phyloP scores from a whole-genome alignment of 805 yeast species.

The Tetrapisispora namnaoensis region DNA sequence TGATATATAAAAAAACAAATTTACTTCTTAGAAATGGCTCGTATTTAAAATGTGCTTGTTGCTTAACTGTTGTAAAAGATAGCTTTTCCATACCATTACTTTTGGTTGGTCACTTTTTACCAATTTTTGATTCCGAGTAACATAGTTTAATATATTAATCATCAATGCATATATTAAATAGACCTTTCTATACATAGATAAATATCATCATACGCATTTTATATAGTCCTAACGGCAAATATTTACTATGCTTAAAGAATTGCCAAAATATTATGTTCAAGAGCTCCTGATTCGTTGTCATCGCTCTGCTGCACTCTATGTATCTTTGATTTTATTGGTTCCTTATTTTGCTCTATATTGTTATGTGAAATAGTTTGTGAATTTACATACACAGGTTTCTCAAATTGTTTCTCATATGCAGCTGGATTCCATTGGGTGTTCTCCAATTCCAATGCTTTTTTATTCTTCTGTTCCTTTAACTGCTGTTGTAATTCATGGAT shows the following conservation, averaged over 20 bases:
- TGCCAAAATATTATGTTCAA: conserved; percentile 25
- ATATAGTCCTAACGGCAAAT: background rate
- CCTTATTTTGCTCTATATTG: background rate
- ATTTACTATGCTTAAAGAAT: conserved; percentile 10
- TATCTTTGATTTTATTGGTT: conserved; percentile 4
- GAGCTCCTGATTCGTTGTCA: conserved; percentile 11
- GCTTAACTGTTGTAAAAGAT: conserved; percentile 80
- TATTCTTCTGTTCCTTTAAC: conserved; percentile 11
- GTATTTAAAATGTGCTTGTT: conserved; percentile 57
- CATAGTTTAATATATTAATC: background rate
- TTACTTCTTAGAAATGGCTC: conserved; percentile 30
- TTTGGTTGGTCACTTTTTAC: conserved; percentile 72
- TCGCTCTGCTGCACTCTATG: conserved; percentile 18
- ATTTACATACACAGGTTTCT: conserved; percentile 38
- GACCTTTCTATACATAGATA: background rate
- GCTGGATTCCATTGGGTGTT: conserved; percentile 51
- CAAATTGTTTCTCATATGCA: conserved; percentile 45
- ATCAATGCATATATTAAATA: background rate
- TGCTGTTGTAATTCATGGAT: conserved; percentile 21
- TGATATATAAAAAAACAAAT: conserved; percentile 30
- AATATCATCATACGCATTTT: conserved; percentile 1
- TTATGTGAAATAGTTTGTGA: background rate
- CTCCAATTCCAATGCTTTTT: conserved; percentile 18
- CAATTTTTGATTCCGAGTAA: conserved; percentile 35
- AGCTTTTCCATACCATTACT: conserved; percentile 78